These are phyloP conservation scores for Thalassiosira ordinaria DNA, from an alignment of 352 stramenopile species.

Conservation along the genomic window DNA sequence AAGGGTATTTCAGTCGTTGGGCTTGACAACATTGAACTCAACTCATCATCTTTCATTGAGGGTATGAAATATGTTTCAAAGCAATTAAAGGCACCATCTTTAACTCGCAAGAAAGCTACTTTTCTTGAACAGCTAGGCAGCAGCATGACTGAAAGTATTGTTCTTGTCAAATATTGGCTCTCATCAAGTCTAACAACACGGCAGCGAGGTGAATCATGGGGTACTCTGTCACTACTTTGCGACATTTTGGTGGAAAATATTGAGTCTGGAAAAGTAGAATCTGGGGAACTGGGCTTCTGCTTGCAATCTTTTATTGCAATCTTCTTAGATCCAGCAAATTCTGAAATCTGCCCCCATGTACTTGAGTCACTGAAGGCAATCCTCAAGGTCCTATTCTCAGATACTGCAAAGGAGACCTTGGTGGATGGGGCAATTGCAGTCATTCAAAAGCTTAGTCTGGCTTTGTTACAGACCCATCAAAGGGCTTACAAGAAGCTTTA, in stretches of 20 bases:
- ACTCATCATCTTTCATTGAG: slow-evolving; percentile 52
- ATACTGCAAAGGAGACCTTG: slow-evolving; percentile 32
- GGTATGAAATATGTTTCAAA: slow-evolving; percentile 67
- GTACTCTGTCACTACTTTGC: slow-evolving; percentile 55
- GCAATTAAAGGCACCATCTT: slow-evolving; percentile 33
- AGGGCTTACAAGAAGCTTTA: slow-evolving; percentile 42
- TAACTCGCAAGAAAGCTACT: slow-evolving; percentile 21
- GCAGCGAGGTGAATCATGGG: slow-evolving; percentile 59
- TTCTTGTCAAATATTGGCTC: slow-evolving; percentile 67
- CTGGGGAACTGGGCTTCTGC: slow-evolving; percentile 65
- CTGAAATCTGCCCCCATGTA: slow-evolving; percentile 35
- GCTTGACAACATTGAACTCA: slow-evolving; percentile 39
- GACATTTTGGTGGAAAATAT: slow-evolving; percentile 62
- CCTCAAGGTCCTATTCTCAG: slow-evolving; percentile 41
- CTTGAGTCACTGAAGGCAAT: slow-evolving; percentile 47
- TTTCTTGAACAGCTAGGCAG: slow-evolving; percentile 62
- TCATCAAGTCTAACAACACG: slow-evolving; percentile 45
- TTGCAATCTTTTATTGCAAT: slow-evolving; percentile 64
- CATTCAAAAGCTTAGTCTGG: slow-evolving; percentile 59
- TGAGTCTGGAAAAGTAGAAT: slow-evolving; percentile 34
- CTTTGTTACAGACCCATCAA: slow-evolving; percentile 61
- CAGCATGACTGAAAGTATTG: slow-evolving; percentile 70
- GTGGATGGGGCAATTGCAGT: slow-evolving; percentile 39
- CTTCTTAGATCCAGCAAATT: slow-evolving; percentile 55
- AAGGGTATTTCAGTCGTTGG: slow-evolving; percentile 54